Percentiles rank a stretch among this genome's conserved stretches.
These are phyloP conservation scores for Trichoderma koningii DNA, from an alignment of 2,329 filamentous ascomycete genomes.

Conservation along the genomic window DNA sequence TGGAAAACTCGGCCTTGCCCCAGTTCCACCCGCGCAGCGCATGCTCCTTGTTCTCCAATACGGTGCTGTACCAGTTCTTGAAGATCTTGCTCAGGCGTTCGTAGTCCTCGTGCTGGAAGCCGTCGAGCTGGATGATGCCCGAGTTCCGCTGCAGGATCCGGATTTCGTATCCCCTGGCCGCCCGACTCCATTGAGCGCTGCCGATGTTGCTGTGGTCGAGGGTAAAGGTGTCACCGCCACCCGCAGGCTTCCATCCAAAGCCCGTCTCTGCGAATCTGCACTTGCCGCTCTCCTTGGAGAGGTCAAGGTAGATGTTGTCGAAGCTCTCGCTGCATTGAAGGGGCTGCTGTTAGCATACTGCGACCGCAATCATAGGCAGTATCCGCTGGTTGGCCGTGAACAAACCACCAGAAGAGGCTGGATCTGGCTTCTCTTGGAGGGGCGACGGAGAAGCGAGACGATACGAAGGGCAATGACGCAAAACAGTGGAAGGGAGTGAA, in stretches of 20 bases:
- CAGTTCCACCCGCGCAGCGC: slow-evolving; percentile 97
- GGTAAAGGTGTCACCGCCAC: slow-evolving; percentile 89
- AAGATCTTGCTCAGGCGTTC: slow-evolving; percentile 90
- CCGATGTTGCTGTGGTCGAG: slow-evolving; percentile 84
- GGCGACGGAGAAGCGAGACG: neutral
- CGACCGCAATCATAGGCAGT: neutral
- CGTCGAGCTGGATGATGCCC: slow-evolving; percentile 89
- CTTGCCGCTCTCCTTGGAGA: slow-evolving; percentile 89
- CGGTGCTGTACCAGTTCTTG: slow-evolving; percentile 97
- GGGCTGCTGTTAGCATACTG: neutral
- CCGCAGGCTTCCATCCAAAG: slow-evolving; percentile 89
- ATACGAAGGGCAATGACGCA: neutral
- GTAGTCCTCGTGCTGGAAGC: slow-evolving; percentile 91
- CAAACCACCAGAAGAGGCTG: neutral
- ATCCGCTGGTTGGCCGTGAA: neutral
- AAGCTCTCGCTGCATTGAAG: slow-evolving; percentile 74
- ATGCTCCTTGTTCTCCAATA: slow-evolving; percentile 89
- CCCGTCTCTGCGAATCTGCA: slow-evolving; percentile 94
- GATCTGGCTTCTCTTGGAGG: neutral
- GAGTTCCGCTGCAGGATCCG: slow-evolving; percentile 85
- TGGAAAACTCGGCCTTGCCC: slow-evolving; percentile 96
- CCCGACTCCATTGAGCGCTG: slow-evolving; percentile 90
- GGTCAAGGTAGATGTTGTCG: slow-evolving; percentile 93
- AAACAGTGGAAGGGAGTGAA: neutral
- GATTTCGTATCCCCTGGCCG: slow-evolving; percentile 87